Conservation (phyloP, 163 green algal species). For the Scenedesmus sp. region DNA sequence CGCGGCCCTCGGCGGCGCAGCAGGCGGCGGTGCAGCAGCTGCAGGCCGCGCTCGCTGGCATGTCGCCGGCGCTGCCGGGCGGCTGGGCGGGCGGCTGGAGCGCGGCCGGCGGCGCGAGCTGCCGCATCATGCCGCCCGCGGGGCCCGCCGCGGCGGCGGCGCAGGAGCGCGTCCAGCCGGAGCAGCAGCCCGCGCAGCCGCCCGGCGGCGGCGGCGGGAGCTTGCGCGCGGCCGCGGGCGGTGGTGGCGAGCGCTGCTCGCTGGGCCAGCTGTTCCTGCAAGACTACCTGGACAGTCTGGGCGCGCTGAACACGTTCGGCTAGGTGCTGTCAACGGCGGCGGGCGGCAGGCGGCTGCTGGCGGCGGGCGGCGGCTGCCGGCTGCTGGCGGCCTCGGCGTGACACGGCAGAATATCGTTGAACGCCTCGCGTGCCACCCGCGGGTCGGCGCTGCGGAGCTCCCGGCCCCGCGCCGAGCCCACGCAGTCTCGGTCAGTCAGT, state of each 20-base stretch:
- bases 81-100: constrained; percentile 56
- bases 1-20: not conserved
- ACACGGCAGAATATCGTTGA: no score
- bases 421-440: no score
- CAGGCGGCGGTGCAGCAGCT: not conserved
- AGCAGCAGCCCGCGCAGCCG: constrained; percentile 44
- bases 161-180: constrained; percentile 22
- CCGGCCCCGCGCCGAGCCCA: no score
- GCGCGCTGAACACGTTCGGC: constrained; percentile 52
- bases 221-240: not conserved
- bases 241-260: constrained; percentile 11
- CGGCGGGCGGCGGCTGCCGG: no score
- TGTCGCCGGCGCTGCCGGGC: not conserved
- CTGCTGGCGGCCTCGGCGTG: no score
- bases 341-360: no score
- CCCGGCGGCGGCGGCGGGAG: constrained; percentile 6
- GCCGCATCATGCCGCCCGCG: constrained; percentile 18
- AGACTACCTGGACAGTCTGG: constrained; percentile 48
- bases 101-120: constrained; percentile 18
- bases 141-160: not conserved
- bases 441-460: no score
- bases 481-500: no score
- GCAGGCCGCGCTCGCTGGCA: not conserved
- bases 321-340: no score
- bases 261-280: constrained; percentile 54